phyloP scores from a whole-genome alignment of 805 yeast species.

The Candida coquimbonensis region DNA sequence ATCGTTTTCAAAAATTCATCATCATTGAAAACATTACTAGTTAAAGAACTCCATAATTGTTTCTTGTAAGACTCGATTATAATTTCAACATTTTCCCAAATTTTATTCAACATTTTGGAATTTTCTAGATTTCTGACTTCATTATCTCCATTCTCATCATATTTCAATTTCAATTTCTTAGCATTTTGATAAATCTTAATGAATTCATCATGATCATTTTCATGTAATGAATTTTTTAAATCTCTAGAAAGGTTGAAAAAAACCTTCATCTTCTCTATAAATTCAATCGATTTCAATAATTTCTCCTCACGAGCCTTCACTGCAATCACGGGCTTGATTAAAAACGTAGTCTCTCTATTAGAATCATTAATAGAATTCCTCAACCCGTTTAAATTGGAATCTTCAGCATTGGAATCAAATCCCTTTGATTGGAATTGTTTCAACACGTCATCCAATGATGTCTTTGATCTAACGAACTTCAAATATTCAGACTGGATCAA shows the following conservation, averaged over 20 bases:
- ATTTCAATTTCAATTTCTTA: constrained; percentile 20
- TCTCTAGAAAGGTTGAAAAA: constrained; percentile 53
- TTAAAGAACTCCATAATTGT: constrained; percentile 44
- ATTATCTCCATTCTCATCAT: constrained; percentile 13
- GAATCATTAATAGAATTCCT: constrained; percentile 41
- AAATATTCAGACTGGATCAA: constrained; percentile 55
- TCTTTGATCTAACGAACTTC: constrained; percentile 58
- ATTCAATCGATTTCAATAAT: constrained; percentile 40
- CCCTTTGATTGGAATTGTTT: constrained; percentile 41
- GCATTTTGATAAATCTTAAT: constrained; percentile 53
- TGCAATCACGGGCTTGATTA: constrained; percentile 54
- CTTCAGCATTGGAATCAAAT: constrained; percentile 8
- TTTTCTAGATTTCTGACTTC: no score
- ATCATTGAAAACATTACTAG: constrained; percentile 7
- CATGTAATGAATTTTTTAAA: constrained; percentile 34
- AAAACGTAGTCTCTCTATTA: constrained; percentile 42
- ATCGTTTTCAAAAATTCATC: constrained; percentile 36
- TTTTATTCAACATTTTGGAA: constrained; percentile 35
- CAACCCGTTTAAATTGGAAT: constrained; percentile 25
- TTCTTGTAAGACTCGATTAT: constrained; percentile 49
- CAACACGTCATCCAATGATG: constrained; percentile 54
- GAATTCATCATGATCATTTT: constrained; percentile 51
- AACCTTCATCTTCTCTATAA: constrained; percentile 44
- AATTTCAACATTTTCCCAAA: constrained; percentile 51
- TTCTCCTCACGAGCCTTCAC: constrained; percentile 41